Conservation (phyloP, 768 basidiomycete genomes). For the Tephrocybe sp. region DNA sequence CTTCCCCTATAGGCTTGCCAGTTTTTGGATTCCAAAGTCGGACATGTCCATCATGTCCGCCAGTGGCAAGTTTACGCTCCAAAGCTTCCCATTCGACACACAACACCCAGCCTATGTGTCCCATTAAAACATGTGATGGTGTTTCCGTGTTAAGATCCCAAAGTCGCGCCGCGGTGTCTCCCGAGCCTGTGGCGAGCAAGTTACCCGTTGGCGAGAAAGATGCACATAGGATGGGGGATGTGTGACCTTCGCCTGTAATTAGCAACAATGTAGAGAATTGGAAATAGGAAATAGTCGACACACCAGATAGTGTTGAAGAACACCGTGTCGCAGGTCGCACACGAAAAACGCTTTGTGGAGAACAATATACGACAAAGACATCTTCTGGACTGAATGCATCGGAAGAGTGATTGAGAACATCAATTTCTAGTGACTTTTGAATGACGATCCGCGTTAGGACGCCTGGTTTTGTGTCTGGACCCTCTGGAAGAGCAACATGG, state of each 20-base stretch:
- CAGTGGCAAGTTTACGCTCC: constrained; percentile 87
- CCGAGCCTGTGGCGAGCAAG: constrained; percentile 91
- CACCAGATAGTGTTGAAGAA: constrained; percentile 87
- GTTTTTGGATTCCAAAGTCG: constrained; percentile 93
- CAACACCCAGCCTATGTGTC: constrained; percentile 95
- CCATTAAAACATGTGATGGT: constrained; percentile 82
- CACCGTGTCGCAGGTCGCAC: constrained; percentile 94
- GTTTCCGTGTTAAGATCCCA: constrained; percentile 96
- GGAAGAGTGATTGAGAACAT: too few species aligned
- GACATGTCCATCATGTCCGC: constrained; percentile 93
- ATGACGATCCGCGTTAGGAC: constrained; percentile 80
- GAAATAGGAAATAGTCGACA: constrained; percentile 16
- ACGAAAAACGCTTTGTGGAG: constrained; percentile 95
- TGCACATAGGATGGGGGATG: constrained; percentile 91
- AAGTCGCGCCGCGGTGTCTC: constrained; percentile 88
- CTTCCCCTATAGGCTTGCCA: constrained; percentile 83
- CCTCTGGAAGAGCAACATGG: constrained; percentile 73
- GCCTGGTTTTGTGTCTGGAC: constrained; percentile 46
- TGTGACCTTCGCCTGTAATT: constrained; percentile 60
- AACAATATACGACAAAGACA: too few species aligned
- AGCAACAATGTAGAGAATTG: not conserved
- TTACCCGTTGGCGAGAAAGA: constrained; percentile 94
- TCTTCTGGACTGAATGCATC: too few species aligned
- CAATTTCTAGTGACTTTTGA: constrained; percentile 78
- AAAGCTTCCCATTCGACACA: too few species aligned